A percentile compares a stretch with the other conserved stretches of the same genome.
Conservation (phyloP, 345 rosid species). For the Jatropha curcas region DNA sequence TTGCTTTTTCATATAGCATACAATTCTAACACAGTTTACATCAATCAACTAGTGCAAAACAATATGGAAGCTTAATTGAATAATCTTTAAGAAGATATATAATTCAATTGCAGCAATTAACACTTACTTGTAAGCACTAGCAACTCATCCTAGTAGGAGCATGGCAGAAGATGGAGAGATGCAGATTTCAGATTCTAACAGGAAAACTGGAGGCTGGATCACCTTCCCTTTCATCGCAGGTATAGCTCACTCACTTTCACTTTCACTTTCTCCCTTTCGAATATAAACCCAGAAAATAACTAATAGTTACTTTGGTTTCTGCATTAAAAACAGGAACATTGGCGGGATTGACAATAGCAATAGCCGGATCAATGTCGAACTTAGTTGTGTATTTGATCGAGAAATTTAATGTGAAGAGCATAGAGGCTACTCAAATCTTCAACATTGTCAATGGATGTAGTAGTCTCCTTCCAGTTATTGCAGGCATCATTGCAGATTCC, state of each 20-base stretch:
- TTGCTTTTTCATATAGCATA: too few species aligned
- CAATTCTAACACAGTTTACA: too few species aligned
- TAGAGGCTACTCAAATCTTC: constrained; percentile 42
- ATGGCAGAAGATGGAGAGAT: neutral
- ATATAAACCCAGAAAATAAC: too few species aligned
- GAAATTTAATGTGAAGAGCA: constrained; percentile 40
- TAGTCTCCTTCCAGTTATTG: constrained; percentile 37
- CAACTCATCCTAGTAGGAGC: neutral
- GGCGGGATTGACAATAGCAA: neutral
- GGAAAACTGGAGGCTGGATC: neutral
- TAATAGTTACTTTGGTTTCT: neutral
- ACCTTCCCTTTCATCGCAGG: neutral
- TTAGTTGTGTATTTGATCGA: constrained; percentile 36
- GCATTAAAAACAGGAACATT: neutral
- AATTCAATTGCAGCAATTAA: neutral
- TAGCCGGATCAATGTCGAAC: constrained; percentile 17
- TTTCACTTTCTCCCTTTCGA: neutral
- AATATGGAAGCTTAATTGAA: too few species aligned
- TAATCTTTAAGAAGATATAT: too few species aligned
- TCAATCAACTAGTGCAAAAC: too few species aligned
- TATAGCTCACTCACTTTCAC: too few species aligned
- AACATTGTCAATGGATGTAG: constrained; percentile 33
- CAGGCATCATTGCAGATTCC: constrained; percentile 49
- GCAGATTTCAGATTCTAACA: neutral
- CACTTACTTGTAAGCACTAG: neutral